Percentiles rank a stretch among this genome's conserved stretches.
Conservation (phyloP, 257 asterid species). For the Eustoma russellianum region DNA sequence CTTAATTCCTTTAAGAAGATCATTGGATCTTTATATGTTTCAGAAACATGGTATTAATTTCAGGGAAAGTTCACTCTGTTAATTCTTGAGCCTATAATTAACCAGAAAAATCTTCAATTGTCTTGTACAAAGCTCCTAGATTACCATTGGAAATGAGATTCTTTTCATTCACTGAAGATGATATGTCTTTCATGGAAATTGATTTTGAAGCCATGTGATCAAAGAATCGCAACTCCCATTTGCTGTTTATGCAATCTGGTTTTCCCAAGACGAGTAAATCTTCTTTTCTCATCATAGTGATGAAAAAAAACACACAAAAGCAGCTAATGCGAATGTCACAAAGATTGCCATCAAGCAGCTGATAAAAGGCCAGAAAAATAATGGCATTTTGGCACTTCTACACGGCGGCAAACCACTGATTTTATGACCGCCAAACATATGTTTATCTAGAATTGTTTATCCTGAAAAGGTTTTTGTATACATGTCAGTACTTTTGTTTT, state of each 20-base stretch:
- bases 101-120: too few relatives aligned
- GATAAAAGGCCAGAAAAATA: constrained; percentile 41
- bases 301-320: constrained; percentile 9
- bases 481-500: too few relatives aligned
- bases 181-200: constrained; percentile 40
- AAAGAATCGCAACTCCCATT: constrained; percentile 49
- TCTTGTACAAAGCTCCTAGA: constrained; percentile 23
- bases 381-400: constrained; percentile 14
- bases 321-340: constrained; percentile 19
- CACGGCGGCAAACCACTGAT: constrained; percentile 54
- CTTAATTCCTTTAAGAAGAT: too few relatives aligned
- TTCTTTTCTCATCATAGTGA: constrained; percentile 16
- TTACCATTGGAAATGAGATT: constrained; percentile 35
- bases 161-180: constrained; percentile 38
- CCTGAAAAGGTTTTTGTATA: too few relatives aligned
- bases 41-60: too few relatives aligned
- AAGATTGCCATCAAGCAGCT: constrained; percentile 32
- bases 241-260: constrained; percentile 45
- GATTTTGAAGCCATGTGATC: constrained; percentile 27
- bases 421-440: constrained; percentile 37
- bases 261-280: constrained; percentile 13
- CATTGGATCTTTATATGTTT: too few relatives aligned
- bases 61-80: too few relatives aligned
- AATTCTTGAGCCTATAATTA: too few relatives aligned
- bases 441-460: too few relatives aligned